Base-by-base conservation (phyloP, 495 filamentous ascomycete species). In the Daldinia concentrica region DNA sequence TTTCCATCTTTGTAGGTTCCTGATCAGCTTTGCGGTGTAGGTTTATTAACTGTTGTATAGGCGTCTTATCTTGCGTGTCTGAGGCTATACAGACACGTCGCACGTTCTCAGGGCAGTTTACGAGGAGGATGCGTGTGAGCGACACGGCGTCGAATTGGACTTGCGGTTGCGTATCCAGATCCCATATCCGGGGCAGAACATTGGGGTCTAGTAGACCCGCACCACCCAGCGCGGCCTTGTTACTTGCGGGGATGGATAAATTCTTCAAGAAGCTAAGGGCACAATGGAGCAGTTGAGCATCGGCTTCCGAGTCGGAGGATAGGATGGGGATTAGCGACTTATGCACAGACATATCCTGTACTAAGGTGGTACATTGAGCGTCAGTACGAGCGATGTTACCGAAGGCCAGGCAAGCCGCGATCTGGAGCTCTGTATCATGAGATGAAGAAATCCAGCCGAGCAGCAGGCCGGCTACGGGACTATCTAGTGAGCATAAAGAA, bases 331-430 rank as follows among this genome's bases (percentile, higher is more conserved):
- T 82, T 7, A 95, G 76, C 1, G 85, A 81, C 8, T 79, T 75
- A 60, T 91, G 88, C 6, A 93, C 81, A 6, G 81, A 79, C 9
- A 81, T 70, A 2, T 84, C 76, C 14, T 80, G 79, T 5, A 92
- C 86, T 60, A 94, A 86, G 39, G 82, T 67, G 26, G 75, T 77
- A 74, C 88, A 91, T 12, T 87, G 79, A 52, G 83, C 85, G 71
- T 94, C 91, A 1, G 90, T 91, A 66, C 91, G 88, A 45, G 89
- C 86, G n/a, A 94, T 72, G 73, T 95, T 95, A 22, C 92, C 92
- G 6, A 94, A 85, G 65, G 91, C 86, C 17, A 94, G 80, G 74
- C 91, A 94, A 15, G 91, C 88, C 32, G 90, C 90, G n/a, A 90
- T 86, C 69, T 90, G 90, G 1, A 94, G 84, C 0, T 52, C 41